Conservation (phyloP, 2,329 filamentous ascomycete species). For the Polytolypa hystricis region DNA sequence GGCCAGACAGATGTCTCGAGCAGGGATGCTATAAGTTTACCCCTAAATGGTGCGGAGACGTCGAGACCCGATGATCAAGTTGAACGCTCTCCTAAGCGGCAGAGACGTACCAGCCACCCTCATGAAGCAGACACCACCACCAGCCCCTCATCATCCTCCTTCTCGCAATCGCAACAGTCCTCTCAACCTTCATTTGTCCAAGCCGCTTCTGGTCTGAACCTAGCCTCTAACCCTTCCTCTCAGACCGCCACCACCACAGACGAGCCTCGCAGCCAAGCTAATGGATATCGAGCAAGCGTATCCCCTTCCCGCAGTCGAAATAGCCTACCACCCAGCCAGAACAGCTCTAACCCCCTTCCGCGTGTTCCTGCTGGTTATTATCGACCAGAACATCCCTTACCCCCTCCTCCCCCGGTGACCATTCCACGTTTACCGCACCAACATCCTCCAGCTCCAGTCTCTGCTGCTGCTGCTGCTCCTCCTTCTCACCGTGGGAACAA, state of each 20-base stretch:
- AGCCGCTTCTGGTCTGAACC: slow-evolving; percentile 4
- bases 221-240: slow-evolving; percentile 2
- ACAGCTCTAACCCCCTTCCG: neutral
- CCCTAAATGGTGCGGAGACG: slow-evolving; percentile 3
- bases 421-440: neutral
- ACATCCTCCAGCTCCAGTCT: neutral
- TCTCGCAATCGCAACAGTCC: slow-evolving; percentile 1
- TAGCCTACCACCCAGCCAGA: too few relatives aligned
- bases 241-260: slow-evolving; percentile 1
- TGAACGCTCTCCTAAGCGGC: slow-evolving; percentile 28
- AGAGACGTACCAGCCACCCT: slow-evolving; percentile 13
- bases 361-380: slow-evolving; percentile 9
- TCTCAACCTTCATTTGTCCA: slow-evolving; percentile 5
- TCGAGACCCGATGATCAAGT: slow-evolving; percentile 2
- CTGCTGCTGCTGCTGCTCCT: neutral
- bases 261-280: neutral
- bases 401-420: neutral
- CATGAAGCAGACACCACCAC: too few relatives aligned
- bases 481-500: slow-evolving; percentile 1
- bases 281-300: neutral
- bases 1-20: slow-evolving; percentile 5
- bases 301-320: slow-evolving; percentile 4
- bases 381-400: slow-evolving; percentile 6
- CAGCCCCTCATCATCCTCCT: too few relatives aligned
- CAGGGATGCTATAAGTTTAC: slow-evolving; percentile 1